Conservation (phyloP, 345 rosid species). For the Kandelia obovata region DNA sequence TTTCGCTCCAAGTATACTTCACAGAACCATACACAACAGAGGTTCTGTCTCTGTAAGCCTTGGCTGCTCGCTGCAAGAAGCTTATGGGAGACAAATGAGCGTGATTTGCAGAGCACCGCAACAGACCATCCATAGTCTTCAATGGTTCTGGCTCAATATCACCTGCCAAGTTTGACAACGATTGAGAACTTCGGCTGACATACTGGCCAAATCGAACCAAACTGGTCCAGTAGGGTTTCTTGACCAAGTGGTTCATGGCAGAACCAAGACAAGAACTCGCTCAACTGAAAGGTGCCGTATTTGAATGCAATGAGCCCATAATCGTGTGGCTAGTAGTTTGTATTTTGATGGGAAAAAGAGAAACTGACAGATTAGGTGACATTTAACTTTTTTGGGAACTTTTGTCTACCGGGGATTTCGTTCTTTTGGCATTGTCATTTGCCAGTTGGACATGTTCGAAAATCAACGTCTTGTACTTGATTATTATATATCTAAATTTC, state of each 20-base stretch:
- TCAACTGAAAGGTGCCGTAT: too few relatives aligned
- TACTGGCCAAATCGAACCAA: conserved; percentile 1
- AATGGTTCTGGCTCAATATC: conserved; percentile 37
- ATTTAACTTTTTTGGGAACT: too few relatives aligned
- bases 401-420: too few relatives aligned
- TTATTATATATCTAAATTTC: too few relatives aligned
- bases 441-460: too few relatives aligned
- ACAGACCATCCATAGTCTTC: conserved; percentile 56
- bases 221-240: conserved; percentile 6
- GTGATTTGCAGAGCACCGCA: conserved; percentile 56
- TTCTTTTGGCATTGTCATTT: too few relatives aligned
- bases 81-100: conserved; percentile 63
- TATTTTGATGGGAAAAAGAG: too few relatives aligned
- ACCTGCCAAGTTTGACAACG: conserved; percentile 14
- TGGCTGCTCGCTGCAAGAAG: conserved; percentile 70
- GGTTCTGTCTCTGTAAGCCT: conserved; percentile 53
- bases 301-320: too few relatives aligned
- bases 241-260: conserved; percentile 25
- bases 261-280: too few relatives aligned
- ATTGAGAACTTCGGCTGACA: conserved; percentile 1
- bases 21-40: conserved; percentile 52
- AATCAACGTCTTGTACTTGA: too few relatives aligned
- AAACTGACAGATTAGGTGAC: too few relatives aligned
- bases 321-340: too few relatives aligned
- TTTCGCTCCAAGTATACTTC: conserved; percentile 55